Percentiles rank a stretch among this genome's conserved stretches.
These are phyloP conservation scores for Colletotrichum spinosum DNA, from an alignment of 2,329 filamentous ascomycete genomes.

Conservation along the genomic window DNA sequence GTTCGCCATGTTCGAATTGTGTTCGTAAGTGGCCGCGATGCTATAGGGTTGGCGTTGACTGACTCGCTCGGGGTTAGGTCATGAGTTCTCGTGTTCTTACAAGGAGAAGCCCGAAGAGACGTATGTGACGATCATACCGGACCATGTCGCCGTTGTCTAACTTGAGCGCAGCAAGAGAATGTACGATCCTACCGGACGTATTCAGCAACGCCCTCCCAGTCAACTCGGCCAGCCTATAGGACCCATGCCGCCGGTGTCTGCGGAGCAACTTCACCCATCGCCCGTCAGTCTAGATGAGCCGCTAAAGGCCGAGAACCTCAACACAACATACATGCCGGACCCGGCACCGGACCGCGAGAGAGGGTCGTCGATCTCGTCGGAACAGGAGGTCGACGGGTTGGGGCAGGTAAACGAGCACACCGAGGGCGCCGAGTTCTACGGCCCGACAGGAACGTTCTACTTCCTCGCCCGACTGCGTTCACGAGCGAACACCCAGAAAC, in stretches of 20 bases:
- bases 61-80: conserved; percentile 2
- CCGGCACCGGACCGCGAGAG: not conserved
- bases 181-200: conserved; percentile 4
- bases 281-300: conserved; percentile 31
- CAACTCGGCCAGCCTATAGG: not conserved
- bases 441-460: conserved; percentile 36
- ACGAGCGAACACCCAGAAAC: conserved; percentile 29
- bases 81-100: conserved; percentile 35
- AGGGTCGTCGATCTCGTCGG: conserved; percentile 20
- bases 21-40: conserved; percentile 23
- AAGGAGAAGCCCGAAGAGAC: conserved; percentile 12
- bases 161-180: conserved; percentile 2
- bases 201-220: conserved; percentile 21
- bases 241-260: not conserved
- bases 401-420: conserved; percentile 36
- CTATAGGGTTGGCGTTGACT: not conserved
- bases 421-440: conserved; percentile 37
- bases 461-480: conserved; percentile 34
- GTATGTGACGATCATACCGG: conserved; percentile 7
- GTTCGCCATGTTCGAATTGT: conserved; percentile 34
- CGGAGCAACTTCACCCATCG: conserved; percentile 25
- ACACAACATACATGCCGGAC: conserved; percentile 5
- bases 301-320: conserved; percentile 15
- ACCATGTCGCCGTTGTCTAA: not conserved
- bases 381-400: conserved; percentile 35